These are phyloP conservation scores for Berkeleyomyces rouxiae DNA, from an alignment of 2,329 filamentous ascomycete genomes.

Conservation along the genomic window DNA sequence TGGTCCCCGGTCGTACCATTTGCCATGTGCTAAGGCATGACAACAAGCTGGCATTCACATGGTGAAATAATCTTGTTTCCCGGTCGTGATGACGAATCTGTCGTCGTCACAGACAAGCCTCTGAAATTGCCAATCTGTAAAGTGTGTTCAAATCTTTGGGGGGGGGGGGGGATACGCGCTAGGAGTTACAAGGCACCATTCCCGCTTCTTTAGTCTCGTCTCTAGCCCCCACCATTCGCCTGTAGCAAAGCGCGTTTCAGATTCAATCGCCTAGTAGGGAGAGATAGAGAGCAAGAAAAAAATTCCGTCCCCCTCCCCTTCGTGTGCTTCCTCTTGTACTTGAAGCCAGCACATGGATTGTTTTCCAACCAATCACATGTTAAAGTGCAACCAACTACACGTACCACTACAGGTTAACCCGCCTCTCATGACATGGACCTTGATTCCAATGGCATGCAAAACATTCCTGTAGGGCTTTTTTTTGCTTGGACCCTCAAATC, in stretches of 20 bases:
- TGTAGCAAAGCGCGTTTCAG: conserved; percentile 1
- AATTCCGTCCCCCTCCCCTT: not conserved
- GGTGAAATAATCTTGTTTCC: not conserved
- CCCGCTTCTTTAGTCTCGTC: not conserved
- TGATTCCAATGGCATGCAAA: no score
- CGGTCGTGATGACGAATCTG: not conserved
- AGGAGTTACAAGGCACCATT: not conserved
- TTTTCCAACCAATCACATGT: not conserved
- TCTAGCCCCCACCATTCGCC: not conserved
- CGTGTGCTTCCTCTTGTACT: not conserved
- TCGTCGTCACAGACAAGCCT: not conserved
- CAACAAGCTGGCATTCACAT: not conserved
- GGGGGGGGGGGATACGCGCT: not conserved
- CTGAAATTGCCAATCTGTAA: not conserved
- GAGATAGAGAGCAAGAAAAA: not conserved
- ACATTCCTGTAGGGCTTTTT: no score
- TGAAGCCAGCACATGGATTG: not conserved
- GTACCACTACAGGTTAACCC: no score
- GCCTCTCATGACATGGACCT: no score
- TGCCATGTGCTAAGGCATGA: not conserved
- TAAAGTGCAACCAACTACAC: no score
- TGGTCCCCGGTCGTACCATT: not conserved
- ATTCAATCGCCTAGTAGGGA: not conserved
- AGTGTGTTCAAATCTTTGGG: not conserved
- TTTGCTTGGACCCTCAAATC: not conserved